Evolutionary conservation across 179 eudicot genomes (phyloP).

Genomic region (Spinacia oleracea): DNA sequence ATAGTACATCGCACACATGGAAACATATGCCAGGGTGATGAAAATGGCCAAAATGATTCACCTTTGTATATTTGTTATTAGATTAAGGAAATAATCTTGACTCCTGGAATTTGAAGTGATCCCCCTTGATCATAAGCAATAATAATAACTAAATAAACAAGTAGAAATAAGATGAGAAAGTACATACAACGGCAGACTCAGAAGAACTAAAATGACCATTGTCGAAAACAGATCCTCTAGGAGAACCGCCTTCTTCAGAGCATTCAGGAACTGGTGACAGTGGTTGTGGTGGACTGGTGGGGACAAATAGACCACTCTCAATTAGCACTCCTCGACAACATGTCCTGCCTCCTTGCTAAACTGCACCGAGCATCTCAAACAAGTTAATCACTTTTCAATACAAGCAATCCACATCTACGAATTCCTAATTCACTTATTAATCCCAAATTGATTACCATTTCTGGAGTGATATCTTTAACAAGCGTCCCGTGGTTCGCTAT

Average conservation of each 20-base stretch:
- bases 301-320: constrained; percentile 61
- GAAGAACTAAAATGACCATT: constrained; percentile 47
- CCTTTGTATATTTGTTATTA: constrained; percentile 52
- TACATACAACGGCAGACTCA: constrained; percentile 39
- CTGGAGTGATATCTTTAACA: constrained; percentile 61
- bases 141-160: neutral
- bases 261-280: constrained; percentile 76
- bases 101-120: constrained; percentile 36
- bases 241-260: constrained; percentile 65
- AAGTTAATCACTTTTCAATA: constrained; percentile 7
- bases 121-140: constrained; percentile 2
- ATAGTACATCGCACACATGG: neutral
- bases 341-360: constrained; percentile 63
- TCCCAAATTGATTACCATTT: constrained; percentile 43
- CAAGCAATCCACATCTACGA: neutral
- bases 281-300: constrained; percentile 67
- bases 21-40: neutral
- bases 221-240: constrained; percentile 45
- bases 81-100: constrained; percentile 43
- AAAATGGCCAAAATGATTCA: constrained; percentile 12
- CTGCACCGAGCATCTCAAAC: constrained; percentile 27
- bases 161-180: neutral
- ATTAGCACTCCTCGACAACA: constrained; percentile 66
- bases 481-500: constrained; percentile 44
- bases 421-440: neutral